Evolutionary conservation across 2,329 filamentous ascomycete genomes (phyloP), one percentile per base, ranked within the genome.

Genomic region (Pseudocercospora musae): DNA sequence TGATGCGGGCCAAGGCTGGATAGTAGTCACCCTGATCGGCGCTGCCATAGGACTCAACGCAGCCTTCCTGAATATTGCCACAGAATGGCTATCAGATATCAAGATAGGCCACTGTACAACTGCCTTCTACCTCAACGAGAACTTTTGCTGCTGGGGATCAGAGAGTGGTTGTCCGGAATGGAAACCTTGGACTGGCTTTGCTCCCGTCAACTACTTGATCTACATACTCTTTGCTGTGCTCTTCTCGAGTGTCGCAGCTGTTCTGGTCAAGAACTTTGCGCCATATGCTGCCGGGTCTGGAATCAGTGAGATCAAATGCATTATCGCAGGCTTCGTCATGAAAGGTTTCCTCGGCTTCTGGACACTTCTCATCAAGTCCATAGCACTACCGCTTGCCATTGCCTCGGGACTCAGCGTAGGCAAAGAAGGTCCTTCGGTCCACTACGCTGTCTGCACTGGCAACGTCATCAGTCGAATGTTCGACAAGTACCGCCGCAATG

Each of bases 261-360:
- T 85, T 40, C 82, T 99, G 44, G 95, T 99, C 73, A 95, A 92
- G 75, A 87, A 87, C 0, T 98, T 95, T 77, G 93, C 95, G 4
- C 95, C 95, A 0, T 99, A 99, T 75, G 95, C 95, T 10, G 95
- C 95, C 33, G 95, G 95, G 15, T 96, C 92, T 11, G 95, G 95
- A 44, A 99, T 99, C 62, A 97, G 92, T 11, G 95, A 99, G 79
- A 99, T 99, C 83, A 99, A 99, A 78, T 96, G 92, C 78, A 98
- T 99, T 74, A 96, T 99, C 73, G 95, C 94, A 4, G 95, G 95
- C 2, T 99, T 99, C 75, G 91, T 98, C 55, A 99, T 99, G 95
- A 97, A 98, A 78, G 95, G 93, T 0, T 99, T 99, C 73, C 83
- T 99, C 15, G 92, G 94, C 20, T 89, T 89, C 70, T 92, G 92